Evolutionary conservation across 306 rosid genomes (phyloP), one percentile per base, ranked within the genome.

Genomic region (Cyclanthera cordifolia): DNA sequence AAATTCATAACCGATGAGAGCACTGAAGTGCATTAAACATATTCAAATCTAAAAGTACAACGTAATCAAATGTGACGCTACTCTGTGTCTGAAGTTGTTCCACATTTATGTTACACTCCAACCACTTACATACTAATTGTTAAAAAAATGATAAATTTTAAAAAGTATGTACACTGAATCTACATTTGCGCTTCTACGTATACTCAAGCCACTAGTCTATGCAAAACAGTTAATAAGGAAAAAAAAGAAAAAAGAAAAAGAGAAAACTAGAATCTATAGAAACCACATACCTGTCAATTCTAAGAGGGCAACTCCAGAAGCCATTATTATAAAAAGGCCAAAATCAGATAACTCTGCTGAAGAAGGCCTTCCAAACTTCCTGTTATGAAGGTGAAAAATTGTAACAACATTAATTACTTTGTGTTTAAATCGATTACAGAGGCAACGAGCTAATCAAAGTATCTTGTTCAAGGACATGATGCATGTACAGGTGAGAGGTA

Each of bases 281-380:
- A 20, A 45, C 7, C 1, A 20, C 64, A 27, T 53, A 83, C 99
- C 99, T 76, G 94, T 90, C 80, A 59, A 85, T 79, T 87, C 82
- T 86, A 93, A 83, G 73, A 93, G 96, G 77, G 75, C 45, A 63
- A 87, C 96, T 79, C 99, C 99, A 74, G 82, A 86, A 27, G 82
- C 80, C 94, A 93, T 75, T 73, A 93, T 86, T 39, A 90, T 23
- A 72, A 93, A 93, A 73, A 94, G 87, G 67, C 99, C 91, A 69
- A 89, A 87, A 82, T 93, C 99, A 11, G 91, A 93, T 57, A 89
- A 78, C 81, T 89, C 99, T 49, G 80, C 85, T 46, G 95, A 77
- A 74, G 96, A 93, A 57, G 78, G 83, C 81, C 86, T 87, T 89
- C 87, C 85, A 77, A 93, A 87, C 88, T 87, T 96, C 95, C 99